phyloP scores from a whole-genome alignment of 768 basidiomycete genomes.

The Gelatoporia subvermispora region DNA sequence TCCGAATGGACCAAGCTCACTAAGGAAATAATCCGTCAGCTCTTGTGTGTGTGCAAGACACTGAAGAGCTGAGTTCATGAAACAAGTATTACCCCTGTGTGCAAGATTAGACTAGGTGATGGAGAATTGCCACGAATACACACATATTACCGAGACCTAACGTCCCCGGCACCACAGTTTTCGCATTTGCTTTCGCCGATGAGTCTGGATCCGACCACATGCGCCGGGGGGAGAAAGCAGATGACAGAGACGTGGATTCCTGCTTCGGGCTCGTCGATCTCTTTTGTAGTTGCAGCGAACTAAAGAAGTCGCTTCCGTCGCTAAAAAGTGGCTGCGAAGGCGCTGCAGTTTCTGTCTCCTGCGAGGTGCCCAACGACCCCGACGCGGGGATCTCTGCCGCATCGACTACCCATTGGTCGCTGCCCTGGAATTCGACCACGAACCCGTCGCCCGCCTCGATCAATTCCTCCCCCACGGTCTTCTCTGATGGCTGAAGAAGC shows the following conservation, averaged over 20 bases:
- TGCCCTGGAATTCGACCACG: slow-evolving; percentile 66
- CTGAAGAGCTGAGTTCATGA: slow-evolving; percentile 98
- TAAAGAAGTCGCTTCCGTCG: slow-evolving; percentile 51
- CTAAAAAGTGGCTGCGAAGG: slow-evolving; percentile 38
- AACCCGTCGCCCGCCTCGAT: slow-evolving; percentile 64
- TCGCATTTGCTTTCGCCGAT: slow-evolving; percentile 20
- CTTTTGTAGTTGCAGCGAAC: slow-evolving; percentile 16
- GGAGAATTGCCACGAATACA: slow-evolving; percentile 22
- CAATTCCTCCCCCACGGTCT: slow-evolving; percentile 52
- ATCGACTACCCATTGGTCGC: slow-evolving; percentile 57
- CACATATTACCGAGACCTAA: slow-evolving; percentile 88
- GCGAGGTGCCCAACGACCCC: neutral
- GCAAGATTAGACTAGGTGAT: slow-evolving; percentile 9
- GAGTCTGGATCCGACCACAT: no score
- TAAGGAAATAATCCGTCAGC: slow-evolving; percentile 88
- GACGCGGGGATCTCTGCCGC: slow-evolving; percentile 1
- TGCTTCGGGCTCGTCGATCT: slow-evolving; percentile 8
- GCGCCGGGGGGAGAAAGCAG: no score
- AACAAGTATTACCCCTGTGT: slow-evolving; percentile 89
- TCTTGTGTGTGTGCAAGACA: slow-evolving; percentile 92
- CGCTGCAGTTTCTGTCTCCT: slow-evolving; percentile 4
- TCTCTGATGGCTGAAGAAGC: slow-evolving; percentile 41
- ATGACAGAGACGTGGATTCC: slow-evolving; percentile 8
- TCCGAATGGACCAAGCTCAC: slow-evolving; percentile 36
- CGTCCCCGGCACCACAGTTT: slow-evolving; percentile 61